Percentiles rank a stretch among this genome's conserved stretches.
phyloP scores from a whole-genome alignment of 148 eudicot species.

The Simmondsia chinensis region DNA sequence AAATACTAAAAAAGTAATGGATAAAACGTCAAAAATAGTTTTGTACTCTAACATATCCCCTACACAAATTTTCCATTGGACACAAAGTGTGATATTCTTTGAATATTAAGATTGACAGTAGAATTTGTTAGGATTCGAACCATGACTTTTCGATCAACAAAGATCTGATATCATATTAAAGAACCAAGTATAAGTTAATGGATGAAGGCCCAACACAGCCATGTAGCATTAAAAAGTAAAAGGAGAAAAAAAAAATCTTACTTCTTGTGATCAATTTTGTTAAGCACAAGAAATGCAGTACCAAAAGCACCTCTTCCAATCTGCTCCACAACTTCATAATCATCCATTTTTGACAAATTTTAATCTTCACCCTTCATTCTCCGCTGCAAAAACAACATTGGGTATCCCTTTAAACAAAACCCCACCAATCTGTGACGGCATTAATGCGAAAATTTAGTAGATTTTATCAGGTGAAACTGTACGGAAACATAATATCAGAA shows the following conservation, averaged over 20 bases:
- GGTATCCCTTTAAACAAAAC: slow-evolving; percentile 6
- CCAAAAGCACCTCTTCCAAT: slow-evolving; percentile 88
- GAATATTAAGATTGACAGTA: too few relatives aligned
- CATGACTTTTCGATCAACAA: too few relatives aligned
- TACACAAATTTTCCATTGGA: too few relatives aligned
- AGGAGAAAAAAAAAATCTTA: slow-evolving; percentile 12
- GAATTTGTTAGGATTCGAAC: too few relatives aligned
- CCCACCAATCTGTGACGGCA: slow-evolving; percentile 5
- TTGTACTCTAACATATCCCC: too few relatives aligned
- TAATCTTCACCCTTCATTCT: slow-evolving; percentile 29
- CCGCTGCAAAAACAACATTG: slow-evolving; percentile 14
- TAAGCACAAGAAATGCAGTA: slow-evolving; percentile 69
- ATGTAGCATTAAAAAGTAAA: not conserved
- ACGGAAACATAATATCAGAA: not conserved
- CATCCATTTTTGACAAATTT: slow-evolving; percentile 58
- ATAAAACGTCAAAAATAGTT: too few relatives aligned
- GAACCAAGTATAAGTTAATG: not conserved
- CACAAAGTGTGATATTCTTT: too few relatives aligned
- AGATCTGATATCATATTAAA: not conserved
- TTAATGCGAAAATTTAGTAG: too few relatives aligned
- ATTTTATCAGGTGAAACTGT: too few relatives aligned
- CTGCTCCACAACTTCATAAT: slow-evolving; percentile 69
- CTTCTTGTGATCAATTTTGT: slow-evolving; percentile 45
- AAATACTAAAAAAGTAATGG: not conserved
- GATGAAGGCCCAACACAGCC: not conserved